phyloP scores from a whole-genome alignment of 306 rosid genomes.

The Trifolium dubium region DNA sequence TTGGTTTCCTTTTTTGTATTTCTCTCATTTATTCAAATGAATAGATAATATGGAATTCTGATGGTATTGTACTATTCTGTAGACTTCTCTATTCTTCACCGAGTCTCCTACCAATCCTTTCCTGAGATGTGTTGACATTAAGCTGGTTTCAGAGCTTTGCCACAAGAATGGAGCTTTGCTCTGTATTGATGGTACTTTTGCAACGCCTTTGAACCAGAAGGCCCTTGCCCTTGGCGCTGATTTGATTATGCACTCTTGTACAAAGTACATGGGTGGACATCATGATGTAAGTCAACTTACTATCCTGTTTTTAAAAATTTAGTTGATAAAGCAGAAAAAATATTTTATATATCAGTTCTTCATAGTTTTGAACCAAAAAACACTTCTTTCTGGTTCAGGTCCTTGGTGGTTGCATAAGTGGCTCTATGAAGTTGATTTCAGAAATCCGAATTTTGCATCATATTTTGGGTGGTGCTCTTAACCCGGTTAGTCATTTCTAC shows the following conservation, averaged over 20 bases:
- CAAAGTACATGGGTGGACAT: conserved; percentile 92
- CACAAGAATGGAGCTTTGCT: conserved; percentile 83
- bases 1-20: conserved; percentile 17
- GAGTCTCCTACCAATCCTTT: conserved; percentile 99
- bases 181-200: conserved; percentile 95
- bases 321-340: neutral
- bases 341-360: conserved; percentile 6
- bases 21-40: conserved; percentile 3
- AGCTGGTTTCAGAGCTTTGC: conserved; percentile 90
- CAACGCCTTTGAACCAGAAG: conserved; percentile 94
- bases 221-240: conserved; percentile 93
- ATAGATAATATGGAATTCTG: conserved; percentile 12
- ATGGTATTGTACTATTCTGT: conserved; percentile 39
- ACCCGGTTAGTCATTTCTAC: conserved; percentile 71
- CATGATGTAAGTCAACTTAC: conserved; percentile 70
- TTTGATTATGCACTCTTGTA: conserved; percentile 82
- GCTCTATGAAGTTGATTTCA: conserved; percentile 68
- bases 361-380: conserved; percentile 17
- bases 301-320: neutral
- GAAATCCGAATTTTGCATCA: conserved; percentile 86
- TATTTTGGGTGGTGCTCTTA: conserved; percentile 84
- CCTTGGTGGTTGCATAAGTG: conserved; percentile 87
- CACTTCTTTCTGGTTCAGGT: conserved; percentile 55
- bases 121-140: conserved; percentile 91
- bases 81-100: conserved; percentile 93